These are phyloP conservation scores for Podaxis mareebaensis DNA, from an alignment of 768 basidiomycete species.

Conservation along the genomic window DNA sequence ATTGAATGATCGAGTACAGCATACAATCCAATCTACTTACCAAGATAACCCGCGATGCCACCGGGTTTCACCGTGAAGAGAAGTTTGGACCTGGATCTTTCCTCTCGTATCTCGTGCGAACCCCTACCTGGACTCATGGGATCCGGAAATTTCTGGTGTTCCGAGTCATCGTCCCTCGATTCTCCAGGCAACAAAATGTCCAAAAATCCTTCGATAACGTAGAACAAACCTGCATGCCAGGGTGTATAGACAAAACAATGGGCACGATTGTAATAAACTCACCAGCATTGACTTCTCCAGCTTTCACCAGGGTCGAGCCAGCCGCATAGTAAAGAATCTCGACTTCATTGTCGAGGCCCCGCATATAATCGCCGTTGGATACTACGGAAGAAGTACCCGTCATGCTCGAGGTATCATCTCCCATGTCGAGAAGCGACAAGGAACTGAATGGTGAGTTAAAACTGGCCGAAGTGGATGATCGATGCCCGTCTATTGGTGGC, in stretches of 20 bases:
- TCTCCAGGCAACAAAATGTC: conserved; percentile 78
- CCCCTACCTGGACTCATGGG: conserved; percentile 16
- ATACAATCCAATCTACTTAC: conserved; percentile 38
- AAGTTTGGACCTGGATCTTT: conserved; percentile 55
- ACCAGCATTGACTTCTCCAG: conserved; percentile 90
- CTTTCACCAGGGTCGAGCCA: conserved; percentile 82
- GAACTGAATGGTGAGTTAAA: conserved; percentile 74
- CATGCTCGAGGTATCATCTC: conserved; percentile 68
- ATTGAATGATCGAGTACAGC: conserved; percentile 8
- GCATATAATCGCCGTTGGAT: conserved; percentile 60
- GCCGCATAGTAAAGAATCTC: conserved; percentile 93
- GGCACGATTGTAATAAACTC: conserved; percentile 10
- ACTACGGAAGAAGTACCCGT: conserved; percentile 58
- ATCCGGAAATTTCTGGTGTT: conserved; percentile 21
- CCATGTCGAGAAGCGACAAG: conserved; percentile 68
- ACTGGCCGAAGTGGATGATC: conserved; percentile 31
- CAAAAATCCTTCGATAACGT: conserved; percentile 93
- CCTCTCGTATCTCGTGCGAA: conserved; percentile 28
- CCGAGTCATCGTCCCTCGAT: conserved; percentile 30
- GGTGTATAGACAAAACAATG: conserved; percentile 14
- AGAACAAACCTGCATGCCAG: conserved; percentile 71
- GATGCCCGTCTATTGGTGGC: conserved; percentile 43
- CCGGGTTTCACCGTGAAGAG: conserved; percentile 97
- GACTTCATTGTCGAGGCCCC: conserved; percentile 92
- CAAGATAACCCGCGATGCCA: conserved; percentile 95